These are phyloP conservation scores for Russula griseocarnosa DNA, from an alignment of 768 basidiomycete species.

Conservation along the genomic window DNA sequence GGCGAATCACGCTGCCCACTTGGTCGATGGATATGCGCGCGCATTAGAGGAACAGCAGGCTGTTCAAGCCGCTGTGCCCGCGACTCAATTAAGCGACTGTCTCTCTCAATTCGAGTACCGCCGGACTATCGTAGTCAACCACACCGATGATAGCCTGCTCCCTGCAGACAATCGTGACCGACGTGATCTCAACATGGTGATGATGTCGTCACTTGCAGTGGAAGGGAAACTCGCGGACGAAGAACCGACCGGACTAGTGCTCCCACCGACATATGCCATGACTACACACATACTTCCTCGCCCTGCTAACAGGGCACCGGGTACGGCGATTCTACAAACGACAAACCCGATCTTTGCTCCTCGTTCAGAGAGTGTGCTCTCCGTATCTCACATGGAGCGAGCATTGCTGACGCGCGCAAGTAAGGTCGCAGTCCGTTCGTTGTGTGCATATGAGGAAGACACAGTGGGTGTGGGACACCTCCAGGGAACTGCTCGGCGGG, in stretches of 20 bases:
- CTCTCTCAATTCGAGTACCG: slow-evolving; percentile 53
- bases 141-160: slow-evolving; percentile 57
- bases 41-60: slow-evolving; percentile 35
- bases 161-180: slow-evolving; percentile 49
- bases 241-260: slow-evolving; percentile 29
- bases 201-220: slow-evolving; percentile 15
- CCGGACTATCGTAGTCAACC: slow-evolving; percentile 61
- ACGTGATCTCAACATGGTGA: slow-evolving; percentile 64
- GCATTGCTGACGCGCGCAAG: slow-evolving; percentile 51
- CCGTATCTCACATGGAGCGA: slow-evolving; percentile 57
- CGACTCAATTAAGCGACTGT: slow-evolving; percentile 45
- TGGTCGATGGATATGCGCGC: slow-evolving; percentile 47
- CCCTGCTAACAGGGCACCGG: slow-evolving; percentile 36
- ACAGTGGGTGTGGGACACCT: slow-evolving; percentile 42
- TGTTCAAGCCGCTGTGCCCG: slow-evolving; percentile 26
- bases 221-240: background rate
- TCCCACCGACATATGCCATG: slow-evolving; percentile 56
- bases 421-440: slow-evolving; percentile 47
- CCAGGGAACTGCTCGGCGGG: slow-evolving; percentile 46
- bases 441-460: slow-evolving; percentile 36
- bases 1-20: slow-evolving; percentile 55
- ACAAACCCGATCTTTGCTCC: slow-evolving; percentile 67
- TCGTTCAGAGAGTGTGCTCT: slow-evolving; percentile 46
- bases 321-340: slow-evolving; percentile 55
- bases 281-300: slow-evolving; percentile 58